Evolutionary conservation across 2,329 filamentous ascomycete genomes (phyloP).

Genomic region (Sporothrix mexicana): DNA sequence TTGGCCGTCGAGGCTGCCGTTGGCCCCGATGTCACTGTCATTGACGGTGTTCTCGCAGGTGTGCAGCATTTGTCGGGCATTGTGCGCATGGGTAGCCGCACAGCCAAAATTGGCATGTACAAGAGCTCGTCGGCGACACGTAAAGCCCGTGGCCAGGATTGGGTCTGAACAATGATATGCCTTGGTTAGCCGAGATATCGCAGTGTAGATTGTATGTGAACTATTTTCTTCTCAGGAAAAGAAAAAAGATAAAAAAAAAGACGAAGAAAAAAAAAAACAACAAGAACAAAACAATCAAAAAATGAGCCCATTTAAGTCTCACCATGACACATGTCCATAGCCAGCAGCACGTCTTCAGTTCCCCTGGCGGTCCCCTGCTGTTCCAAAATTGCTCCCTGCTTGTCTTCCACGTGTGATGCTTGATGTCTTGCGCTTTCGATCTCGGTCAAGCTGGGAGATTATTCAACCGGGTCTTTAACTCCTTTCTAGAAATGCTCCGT

Average conservation of each 20-base stretch:
- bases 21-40: conserved; percentile 35
- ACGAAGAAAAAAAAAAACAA: background rate
- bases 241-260: background rate
- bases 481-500: no score
- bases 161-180: conserved; percentile 25
- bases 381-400: background rate
- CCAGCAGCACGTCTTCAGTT: background rate
- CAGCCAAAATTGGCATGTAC: conserved; percentile 34
- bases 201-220: no score
- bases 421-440: background rate
- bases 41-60: conserved; percentile 37
- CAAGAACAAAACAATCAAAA: no score
- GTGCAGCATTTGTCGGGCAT: conserved; percentile 52
- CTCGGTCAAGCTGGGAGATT: background rate
- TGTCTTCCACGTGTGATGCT: background rate
- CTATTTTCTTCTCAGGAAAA: no score
- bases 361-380: background rate
- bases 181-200: background rate
- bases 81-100: conserved; percentile 46
- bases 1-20: conserved; percentile 36
- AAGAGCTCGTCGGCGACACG: conserved; percentile 34
- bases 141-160: conserved; percentile 36
- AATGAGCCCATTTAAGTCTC: no score
- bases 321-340: conserved; percentile 11
- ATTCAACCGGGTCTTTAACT: background rate